phyloP scores from a whole-genome alignment of 345 rosid genomes.

The Firmiana major region DNA sequence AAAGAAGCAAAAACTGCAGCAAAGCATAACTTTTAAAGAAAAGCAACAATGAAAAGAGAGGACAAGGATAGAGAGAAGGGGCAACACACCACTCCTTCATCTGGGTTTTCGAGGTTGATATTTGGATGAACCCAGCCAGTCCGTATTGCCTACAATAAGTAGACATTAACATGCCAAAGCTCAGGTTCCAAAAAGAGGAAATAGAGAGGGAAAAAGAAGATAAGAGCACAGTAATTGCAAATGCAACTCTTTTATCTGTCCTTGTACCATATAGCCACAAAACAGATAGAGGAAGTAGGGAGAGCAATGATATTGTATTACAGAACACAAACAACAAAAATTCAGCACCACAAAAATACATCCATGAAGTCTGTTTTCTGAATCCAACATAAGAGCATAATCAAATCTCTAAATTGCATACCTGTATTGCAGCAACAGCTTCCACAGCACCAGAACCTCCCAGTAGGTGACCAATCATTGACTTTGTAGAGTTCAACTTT shows the following conservation, averaged over 20 bases:
- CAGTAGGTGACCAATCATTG: slow-evolving; percentile 89
- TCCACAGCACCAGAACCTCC: slow-evolving; percentile 98
- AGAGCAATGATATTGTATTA: not conserved
- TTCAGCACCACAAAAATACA: not conserved
- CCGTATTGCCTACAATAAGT: slow-evolving; percentile 62
- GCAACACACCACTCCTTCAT: slow-evolving; percentile 63
- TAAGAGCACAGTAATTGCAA: not conserved
- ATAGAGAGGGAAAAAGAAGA: not conserved
- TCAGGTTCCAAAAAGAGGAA: not conserved
- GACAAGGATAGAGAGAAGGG: not conserved
- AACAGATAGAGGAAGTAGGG: not conserved
- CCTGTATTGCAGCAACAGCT: slow-evolving; percentile 87
- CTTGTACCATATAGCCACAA: not conserved
- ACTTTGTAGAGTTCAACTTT: slow-evolving; percentile 83
- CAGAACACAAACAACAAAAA: not conserved
- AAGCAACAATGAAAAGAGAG: not conserved
- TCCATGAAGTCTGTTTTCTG: not conserved
- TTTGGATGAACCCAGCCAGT: slow-evolving; percentile 98
- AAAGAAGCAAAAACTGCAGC: not conserved
- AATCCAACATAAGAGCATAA: not conserved
- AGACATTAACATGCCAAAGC: slow-evolving; percentile 5
- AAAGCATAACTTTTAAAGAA: not conserved
- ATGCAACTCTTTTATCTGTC: not conserved
- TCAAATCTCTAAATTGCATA: slow-evolving; percentile 17
- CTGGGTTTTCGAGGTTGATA: slow-evolving; percentile 85